These are phyloP conservation scores for Cutaneotrichosporon daszewskae DNA, from an alignment of 1,284 basidiomycete species.

Conservation along the genomic window DNA sequence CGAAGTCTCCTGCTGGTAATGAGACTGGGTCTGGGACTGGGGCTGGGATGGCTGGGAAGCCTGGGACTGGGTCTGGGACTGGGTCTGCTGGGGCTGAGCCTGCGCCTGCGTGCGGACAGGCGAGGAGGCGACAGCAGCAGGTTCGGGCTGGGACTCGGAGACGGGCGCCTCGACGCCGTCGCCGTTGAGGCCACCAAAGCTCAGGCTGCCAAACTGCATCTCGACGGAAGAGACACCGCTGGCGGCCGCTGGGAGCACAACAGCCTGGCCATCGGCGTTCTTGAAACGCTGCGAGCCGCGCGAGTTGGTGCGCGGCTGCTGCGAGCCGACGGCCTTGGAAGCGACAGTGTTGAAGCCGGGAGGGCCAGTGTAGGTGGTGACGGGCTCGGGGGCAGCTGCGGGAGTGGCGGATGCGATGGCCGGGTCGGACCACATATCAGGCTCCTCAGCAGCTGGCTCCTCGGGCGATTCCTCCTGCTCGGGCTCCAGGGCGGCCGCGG, in stretches of 20 bases:
- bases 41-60: slow-evolving; percentile 24
- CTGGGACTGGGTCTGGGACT: slow-evolving; percentile 30
- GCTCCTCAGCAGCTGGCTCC: slow-evolving; percentile 8
- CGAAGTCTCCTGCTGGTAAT: slow-evolving; percentile 28
- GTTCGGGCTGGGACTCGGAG: slow-evolving; percentile 20
- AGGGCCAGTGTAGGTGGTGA: slow-evolving; percentile 45
- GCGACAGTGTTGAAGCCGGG: slow-evolving; percentile 47
- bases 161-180: slow-evolving; percentile 43
- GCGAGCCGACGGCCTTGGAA: slow-evolving; percentile 21
- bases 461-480: slow-evolving; percentile 48
- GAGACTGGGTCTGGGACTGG: slow-evolving; percentile 36
- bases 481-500: slow-evolving; percentile 8
- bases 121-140: slow-evolving; percentile 18
- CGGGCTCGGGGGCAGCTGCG: slow-evolving; percentile 27
- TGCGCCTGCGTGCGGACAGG: slow-evolving; percentile 18
- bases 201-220: slow-evolving; percentile 49
- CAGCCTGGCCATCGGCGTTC: slow-evolving; percentile 46
- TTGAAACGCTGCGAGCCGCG: slow-evolving; percentile 45
- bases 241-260: slow-evolving; percentile 40
- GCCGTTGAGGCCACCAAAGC: slow-evolving; percentile 45
- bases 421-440: slow-evolving; percentile 30
- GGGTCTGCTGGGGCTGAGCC: slow-evolving; percentile 22
- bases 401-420: slow-evolving; percentile 36
- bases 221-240: slow-evolving; percentile 39
- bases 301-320: slow-evolving; percentile 37